Evolutionary conservation across 495 filamentous ascomycete genomes (phyloP).

Genomic region (Aspergillus heteromorphus): DNA sequence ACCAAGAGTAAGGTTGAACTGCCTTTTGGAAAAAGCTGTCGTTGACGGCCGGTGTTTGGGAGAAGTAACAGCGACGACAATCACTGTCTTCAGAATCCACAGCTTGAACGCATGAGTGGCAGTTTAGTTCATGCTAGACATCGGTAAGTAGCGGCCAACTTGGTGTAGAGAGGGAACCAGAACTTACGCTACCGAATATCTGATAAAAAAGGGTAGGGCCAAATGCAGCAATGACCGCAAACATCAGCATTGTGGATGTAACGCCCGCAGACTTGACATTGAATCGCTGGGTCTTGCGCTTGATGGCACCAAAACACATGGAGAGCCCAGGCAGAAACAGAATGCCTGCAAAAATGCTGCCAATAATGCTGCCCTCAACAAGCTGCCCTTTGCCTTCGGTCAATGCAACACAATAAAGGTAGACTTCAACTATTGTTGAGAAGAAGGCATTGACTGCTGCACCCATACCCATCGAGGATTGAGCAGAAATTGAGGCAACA

Average conservation of each 20-base stretch:
- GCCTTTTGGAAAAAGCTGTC: conserved; percentile 85
- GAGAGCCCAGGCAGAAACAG: conserved; percentile 94
- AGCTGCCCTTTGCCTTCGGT: conserved; percentile 88
- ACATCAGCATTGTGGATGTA: conserved; percentile 96
- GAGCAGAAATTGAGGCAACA: conserved; percentile 97
- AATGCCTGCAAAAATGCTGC: conserved; percentile 95
- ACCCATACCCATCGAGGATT: conserved; percentile 99
- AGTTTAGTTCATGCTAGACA: conserved; percentile 80
- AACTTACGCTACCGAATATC: conserved; percentile 87
- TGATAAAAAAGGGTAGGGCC: conserved; percentile 98
- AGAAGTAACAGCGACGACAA: conserved; percentile 91
- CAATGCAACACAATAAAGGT: conserved; percentile 92
- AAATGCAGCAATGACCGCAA: conserved; percentile 96
- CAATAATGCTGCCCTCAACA: conserved; percentile 94
- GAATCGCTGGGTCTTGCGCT: conserved; percentile 97
- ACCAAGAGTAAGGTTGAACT: conserved; percentile 88
- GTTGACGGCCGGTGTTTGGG: conserved; percentile 76
- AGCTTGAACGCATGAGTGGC: conserved; percentile 63
- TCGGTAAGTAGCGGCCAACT: conserved; percentile 8
- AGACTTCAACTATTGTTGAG: conserved; percentile 97
- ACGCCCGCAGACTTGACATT: conserved; percentile 96
- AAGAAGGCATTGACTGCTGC: conserved; percentile 99
- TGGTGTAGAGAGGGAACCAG: not conserved
- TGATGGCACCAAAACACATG: conserved; percentile 98
- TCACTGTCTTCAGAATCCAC: conserved; percentile 50